These are phyloP conservation scores for Penium margaritaceum DNA, from an alignment of 139 green algal genomes.

Conservation along the genomic window DNA sequence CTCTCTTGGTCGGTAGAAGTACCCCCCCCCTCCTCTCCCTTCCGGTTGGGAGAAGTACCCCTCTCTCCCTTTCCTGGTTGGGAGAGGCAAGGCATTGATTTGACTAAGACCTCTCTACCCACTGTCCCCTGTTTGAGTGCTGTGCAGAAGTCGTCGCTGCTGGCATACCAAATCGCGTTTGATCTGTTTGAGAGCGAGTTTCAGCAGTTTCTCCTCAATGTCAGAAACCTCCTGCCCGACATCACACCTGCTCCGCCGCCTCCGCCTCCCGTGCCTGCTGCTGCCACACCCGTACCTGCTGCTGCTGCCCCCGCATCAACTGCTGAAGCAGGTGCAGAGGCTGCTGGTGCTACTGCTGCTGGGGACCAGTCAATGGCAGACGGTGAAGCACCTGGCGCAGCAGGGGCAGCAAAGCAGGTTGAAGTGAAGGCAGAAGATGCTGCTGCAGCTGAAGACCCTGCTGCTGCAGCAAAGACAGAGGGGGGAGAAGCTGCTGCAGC, in stretches of 20 bases:
- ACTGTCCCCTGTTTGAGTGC: too few relatives aligned
- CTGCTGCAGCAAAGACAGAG: constrained; percentile 35
- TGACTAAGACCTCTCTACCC: too few relatives aligned
- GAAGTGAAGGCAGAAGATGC: constrained; percentile 16
- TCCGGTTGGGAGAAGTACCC: too few relatives aligned
- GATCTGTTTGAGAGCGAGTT: constrained; percentile 92
- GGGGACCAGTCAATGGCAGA: neutral
- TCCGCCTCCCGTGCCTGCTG: constrained; percentile 6
- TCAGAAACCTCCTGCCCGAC: constrained; percentile 43
- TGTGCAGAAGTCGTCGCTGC: too few relatives aligned
- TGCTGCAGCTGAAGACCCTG: neutral
- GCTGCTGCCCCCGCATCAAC: constrained; percentile 28
- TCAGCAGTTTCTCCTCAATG: constrained; percentile 76
- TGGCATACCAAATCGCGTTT: constrained; percentile 94
- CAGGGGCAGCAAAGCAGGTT: too few relatives aligned
- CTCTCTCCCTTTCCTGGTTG: too few relatives aligned
- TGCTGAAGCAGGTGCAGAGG: constrained; percentile 25
- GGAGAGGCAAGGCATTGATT: too few relatives aligned
- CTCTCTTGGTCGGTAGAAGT: too few relatives aligned
- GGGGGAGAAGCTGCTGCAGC: constrained; percentile 18
- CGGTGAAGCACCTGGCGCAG: too few relatives aligned
- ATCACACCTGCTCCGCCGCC: too few relatives aligned
- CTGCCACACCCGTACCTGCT: constrained; percentile 26
- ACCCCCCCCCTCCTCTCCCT: too few relatives aligned
- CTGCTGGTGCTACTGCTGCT: constrained; percentile 41